Conservation (phyloP, 2,329 filamentous ascomycete species). For the Fusarium nurragi region DNA sequence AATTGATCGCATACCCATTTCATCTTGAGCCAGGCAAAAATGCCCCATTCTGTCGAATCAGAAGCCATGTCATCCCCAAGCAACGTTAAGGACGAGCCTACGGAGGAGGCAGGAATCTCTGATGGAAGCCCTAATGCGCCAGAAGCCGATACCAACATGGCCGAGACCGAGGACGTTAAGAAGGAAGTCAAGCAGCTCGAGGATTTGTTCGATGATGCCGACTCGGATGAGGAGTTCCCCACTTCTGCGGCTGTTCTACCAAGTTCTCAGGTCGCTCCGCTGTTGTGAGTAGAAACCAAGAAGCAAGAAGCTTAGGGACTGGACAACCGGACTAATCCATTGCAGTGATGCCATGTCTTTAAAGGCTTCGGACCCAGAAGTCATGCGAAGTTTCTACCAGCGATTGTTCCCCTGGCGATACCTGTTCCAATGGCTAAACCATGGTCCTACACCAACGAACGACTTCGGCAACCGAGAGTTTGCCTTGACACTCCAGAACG, state of each 20-base stretch:
- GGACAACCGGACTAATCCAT: slow-evolving; percentile 11
- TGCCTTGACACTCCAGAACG: slow-evolving; percentile 91
- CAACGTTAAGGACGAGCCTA: slow-evolving; percentile 43
- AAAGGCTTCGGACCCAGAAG: slow-evolving; percentile 76
- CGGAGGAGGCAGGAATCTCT: slow-evolving; percentile 38
- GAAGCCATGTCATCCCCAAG: slow-evolving; percentile 42
- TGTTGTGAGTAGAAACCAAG: slow-evolving; percentile 55
- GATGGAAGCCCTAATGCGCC: slow-evolving; percentile 24
- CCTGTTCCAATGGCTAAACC: slow-evolving; percentile 98
- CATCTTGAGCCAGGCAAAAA: slow-evolving; percentile 1
- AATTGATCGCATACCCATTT: neutral
- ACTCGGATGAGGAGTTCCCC: slow-evolving; percentile 70
- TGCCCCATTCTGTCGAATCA: slow-evolving; percentile 37
- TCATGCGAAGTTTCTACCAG: slow-evolving; percentile 94
- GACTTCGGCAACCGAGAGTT: slow-evolving; percentile 97
- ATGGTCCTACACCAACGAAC: slow-evolving; percentile 82
- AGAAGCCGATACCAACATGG: slow-evolving; percentile 36
- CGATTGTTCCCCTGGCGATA: slow-evolving; percentile 94
- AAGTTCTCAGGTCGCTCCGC: slow-evolving; percentile 55
- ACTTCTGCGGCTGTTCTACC: slow-evolving; percentile 57
- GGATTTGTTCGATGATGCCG: slow-evolving; percentile 66
- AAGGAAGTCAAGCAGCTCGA: slow-evolving; percentile 63
- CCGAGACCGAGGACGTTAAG: slow-evolving; percentile 46
- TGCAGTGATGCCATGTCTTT: slow-evolving; percentile 50
- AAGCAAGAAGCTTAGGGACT: neutral